phyloP scores from a whole-genome alignment of 73 alveolate genomes.

The Tetrahymena malaccensis region DNA sequence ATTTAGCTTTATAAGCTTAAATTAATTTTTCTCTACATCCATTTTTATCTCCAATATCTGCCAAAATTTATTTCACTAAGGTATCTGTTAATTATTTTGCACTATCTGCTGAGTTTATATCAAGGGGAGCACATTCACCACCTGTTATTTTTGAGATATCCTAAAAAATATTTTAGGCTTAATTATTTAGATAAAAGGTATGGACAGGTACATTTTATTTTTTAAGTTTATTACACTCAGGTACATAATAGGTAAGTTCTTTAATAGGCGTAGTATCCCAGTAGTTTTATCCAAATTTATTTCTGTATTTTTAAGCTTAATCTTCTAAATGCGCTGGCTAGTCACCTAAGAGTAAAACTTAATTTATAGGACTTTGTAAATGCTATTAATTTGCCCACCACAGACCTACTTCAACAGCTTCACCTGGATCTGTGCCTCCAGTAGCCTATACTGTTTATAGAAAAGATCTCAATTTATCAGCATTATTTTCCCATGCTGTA shows the following conservation, averaged over 20 bases:
- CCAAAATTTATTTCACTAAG: neutral
- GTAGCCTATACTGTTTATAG: neutral
- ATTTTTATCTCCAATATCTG: neutral
- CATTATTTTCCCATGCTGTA: neutral
- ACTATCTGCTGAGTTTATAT: neutral
- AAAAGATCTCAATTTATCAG: neutral
- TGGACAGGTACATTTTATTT: neutral
- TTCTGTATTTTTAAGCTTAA: neutral
- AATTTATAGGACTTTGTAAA: neutral
- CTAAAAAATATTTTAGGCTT: neutral
- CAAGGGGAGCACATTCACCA: neutral
- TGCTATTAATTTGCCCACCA: neutral
- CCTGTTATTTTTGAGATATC: neutral
- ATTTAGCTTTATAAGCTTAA: neutral
- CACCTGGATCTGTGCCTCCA: neutral
- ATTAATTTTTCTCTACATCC: neutral
- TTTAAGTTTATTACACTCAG: neutral
- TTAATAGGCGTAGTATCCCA: neutral
- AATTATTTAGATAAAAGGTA: neutral
- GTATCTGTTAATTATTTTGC: neutral
- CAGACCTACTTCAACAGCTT: neutral
- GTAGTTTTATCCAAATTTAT: neutral
- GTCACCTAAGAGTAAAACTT: neutral
- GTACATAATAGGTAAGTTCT: neutral
- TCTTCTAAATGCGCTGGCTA: neutral